Base-by-base conservation (phyloP, 805 yeast species). In the Metschnikowia koreensis region DNA sequence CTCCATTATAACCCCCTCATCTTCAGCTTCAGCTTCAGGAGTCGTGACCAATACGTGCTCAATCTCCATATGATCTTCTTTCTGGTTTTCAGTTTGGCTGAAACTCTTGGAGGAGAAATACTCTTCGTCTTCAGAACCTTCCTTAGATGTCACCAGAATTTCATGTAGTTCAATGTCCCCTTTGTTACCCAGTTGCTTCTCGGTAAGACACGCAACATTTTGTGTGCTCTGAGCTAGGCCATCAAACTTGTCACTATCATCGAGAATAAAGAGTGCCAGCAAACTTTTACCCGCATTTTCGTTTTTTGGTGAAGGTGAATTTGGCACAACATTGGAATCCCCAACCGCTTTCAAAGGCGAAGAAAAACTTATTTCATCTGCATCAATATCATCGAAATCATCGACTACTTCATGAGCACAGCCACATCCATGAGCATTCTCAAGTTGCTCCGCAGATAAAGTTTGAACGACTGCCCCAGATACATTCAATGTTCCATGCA, bases 331-430 rank as follows among this genome's bases (percentile, higher is more conserved):
- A 2, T 37, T 9, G 2, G 17, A 13, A 33, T 12, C 31, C 11
- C 22, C 15, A 26, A 12, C 12, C 16, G 6, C n/a, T 16, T 17
- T 31, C 28, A 43, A 6, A 2, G 48, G 48, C 38, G 48, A 46
- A 15, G 48, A 46, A 31, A 46, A 46, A 12, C 28, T 8, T n/a
- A 46, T 16, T 12, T 38, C 33, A 15, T 46, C 44, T 17, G 28
- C 44, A 39, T 46, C 48, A 26, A 46, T 38, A 40, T 49, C 52
- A 16, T 26, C 48, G 34, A 49, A 49, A 17, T 49, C 39, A n/a
- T 49, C 48, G 8, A 13, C 22, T 28, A 12, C 36, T 12, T 16
- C 42, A 22, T 40, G 10, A 16, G 9, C 28, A 17, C 13, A n/a
- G 15, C n/a, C 45, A 27, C 17, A 13, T 6, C 15, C 27, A 42